Conservation (phyloP, 169 alveolate species). For the Condylostoma magnum region DNA sequence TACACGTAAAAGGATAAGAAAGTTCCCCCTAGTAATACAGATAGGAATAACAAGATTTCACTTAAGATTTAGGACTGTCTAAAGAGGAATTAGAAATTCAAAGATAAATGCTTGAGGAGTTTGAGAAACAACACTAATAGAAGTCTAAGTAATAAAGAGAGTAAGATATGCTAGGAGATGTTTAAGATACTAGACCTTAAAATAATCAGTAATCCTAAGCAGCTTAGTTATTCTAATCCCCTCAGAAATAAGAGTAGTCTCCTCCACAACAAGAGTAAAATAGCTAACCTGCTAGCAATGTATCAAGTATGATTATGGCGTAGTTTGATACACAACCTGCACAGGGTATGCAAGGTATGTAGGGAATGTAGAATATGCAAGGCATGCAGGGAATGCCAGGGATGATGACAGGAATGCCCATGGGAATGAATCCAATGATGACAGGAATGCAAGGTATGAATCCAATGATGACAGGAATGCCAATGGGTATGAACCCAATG, state of each 20-base stretch:
- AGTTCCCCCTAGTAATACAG: background rate
- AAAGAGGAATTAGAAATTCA: conserved; percentile 5
- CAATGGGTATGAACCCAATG: conserved; percentile 4
- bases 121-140: conserved; percentile 16
- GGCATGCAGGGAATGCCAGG: background rate
- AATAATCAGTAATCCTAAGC: background rate
- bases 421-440: conserved; percentile 12
- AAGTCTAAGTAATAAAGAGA: background rate
- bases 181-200: background rate
- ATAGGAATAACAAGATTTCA: background rate
- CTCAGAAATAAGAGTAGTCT: background rate
- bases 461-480: conserved; percentile 3
- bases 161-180: background rate
- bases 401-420: background rate
- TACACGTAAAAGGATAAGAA: background rate
- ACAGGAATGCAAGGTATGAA: conserved; percentile 1
- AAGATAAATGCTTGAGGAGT: conserved; percentile 8
- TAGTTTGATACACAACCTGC: background rate
- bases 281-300: conserved; percentile 3
- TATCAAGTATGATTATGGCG: background rate
- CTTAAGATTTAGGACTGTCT: background rate
- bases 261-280: background rate
- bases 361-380: background rate
- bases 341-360: background rate
- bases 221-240: background rate